Conservation (phyloP, 2,329 filamentous ascomycete species). For the Alternaria solani region DNA sequence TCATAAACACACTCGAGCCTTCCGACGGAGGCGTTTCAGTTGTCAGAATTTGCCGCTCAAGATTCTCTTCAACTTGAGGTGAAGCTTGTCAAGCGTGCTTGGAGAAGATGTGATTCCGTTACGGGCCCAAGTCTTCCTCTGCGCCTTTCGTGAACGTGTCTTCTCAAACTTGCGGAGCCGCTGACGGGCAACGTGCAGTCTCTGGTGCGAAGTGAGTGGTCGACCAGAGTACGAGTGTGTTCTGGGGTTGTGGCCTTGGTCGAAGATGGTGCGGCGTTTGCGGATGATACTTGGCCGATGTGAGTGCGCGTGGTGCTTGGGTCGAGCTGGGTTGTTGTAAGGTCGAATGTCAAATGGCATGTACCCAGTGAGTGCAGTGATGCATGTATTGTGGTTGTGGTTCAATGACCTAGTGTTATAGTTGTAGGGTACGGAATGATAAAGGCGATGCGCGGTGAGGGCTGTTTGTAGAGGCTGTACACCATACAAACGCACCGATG, state of each 20-base stretch:
- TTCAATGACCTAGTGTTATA: background rate
- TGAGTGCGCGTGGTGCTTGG: background rate
- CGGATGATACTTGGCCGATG: background rate
- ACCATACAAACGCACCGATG: background rate
- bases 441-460: background rate
- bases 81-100: conserved; percentile 3
- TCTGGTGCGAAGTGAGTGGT: conserved; percentile 9
- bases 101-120: background rate
- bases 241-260: background rate
- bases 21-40: background rate
- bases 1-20: conserved; percentile 5
- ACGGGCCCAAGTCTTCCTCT: background rate
- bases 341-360: conserved; percentile 1
- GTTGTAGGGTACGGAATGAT: background rate
- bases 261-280: conserved; percentile 3
- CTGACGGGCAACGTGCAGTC: conserved; percentile 13
- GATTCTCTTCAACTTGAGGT: conserved; percentile 7
- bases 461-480: background rate
- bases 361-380: background rate
- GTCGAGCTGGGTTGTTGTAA: background rate
- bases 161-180: conserved; percentile 17
- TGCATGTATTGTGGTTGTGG: background rate
- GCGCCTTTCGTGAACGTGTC: conserved; percentile 1
- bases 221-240: background rate
- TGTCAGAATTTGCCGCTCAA: background rate